phyloP scores from a whole-genome alignment of 192 early-diverging fungal species.

The Oehlia diaphana region DNA sequence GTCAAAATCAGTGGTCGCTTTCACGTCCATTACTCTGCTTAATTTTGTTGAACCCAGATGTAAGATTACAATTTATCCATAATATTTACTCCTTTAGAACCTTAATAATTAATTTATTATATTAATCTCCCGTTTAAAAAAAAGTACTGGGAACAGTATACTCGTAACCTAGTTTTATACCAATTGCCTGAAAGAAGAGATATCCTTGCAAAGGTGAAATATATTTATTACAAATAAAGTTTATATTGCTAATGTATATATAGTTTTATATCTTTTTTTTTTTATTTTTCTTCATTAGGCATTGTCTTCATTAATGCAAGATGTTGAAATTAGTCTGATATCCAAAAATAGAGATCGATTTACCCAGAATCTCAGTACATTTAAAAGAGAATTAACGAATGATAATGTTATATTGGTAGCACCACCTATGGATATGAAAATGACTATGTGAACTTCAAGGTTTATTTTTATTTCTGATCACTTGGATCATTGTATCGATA shows the following conservation, averaged over 20 bases:
- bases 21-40: conserved; percentile 79
- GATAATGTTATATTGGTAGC: conserved; percentile 18
- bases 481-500: neutral
- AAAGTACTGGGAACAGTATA: conserved; percentile 16
- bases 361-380: conserved; percentile 60
- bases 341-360: conserved; percentile 65
- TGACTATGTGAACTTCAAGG: conserved; percentile 20
- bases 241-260: neutral
- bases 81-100: neutral
- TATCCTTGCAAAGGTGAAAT: conserved; percentile 37
- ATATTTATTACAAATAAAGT: neutral
- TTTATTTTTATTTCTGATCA: neutral
- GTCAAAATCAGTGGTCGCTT: conserved; percentile 79
- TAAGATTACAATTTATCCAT: conserved; percentile 20
- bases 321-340: conserved; percentile 51
- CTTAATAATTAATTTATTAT: neutral
- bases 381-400: conserved; percentile 46
- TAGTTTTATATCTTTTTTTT: neutral
- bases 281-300: conserved; percentile 37
- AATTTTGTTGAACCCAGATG: conserved; percentile 72
- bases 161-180: neutral
- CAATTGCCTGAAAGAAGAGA: conserved; percentile 44
- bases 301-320: conserved; percentile 59
- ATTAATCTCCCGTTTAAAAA: neutral
- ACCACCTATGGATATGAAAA: conserved; percentile 18